Base-by-base conservation (phyloP, 495 filamentous ascomycete species). In the Podospora australis region DNA sequence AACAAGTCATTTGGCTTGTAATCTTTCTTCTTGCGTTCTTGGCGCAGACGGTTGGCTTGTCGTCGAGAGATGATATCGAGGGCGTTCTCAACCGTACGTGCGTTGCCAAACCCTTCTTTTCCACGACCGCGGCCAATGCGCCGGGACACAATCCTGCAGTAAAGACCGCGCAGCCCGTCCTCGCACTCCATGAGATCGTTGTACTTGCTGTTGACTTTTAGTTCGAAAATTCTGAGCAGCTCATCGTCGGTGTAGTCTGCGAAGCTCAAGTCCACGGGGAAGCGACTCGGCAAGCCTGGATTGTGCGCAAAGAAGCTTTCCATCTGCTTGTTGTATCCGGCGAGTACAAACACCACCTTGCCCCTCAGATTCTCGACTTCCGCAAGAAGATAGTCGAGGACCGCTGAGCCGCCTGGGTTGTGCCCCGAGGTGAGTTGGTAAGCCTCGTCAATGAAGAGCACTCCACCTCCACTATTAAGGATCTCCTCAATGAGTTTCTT, bases 291-390 rank as follows among this genome's bases (percentile, higher is more conserved):
- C 7, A 92, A 62, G 1, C 88, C 86, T 1, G 82, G 84, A 47
- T 90, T 91, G 52, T 90, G 85, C 1, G 73, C 77, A 44, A 87
- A 88, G 64, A 94, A 88, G 8, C 70, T 72, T 59, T 91, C 86
- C 87, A 94, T 94, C 46, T 84, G 69, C 46, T 80, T 80, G 44
- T 77, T 76, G 65, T 91, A 91, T 1, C 88, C 87, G 0, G 87
- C 86, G 4, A 90, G 70, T 11, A 94, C 75, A 48, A 94, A 83
- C 0, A 86, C 82, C 9, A 91, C 63, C 60, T 87, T 87, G 1
- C 88, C 88, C 1, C 72, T 78, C 14, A 80, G 67, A 34, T 88
- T 87, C 60, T 91, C 86, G 23, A 89, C 76, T 52, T 90, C 84
- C 0, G 81, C 78, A 0, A 94, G 74, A 0, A 91, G 68, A 49